A percentile compares a stretch with the other conserved stretches of the same genome.
Evolutionary conservation across 2,329 filamentous ascomycete genomes (phyloP).

Genomic region (Aspergillus alliaceus): DNA sequence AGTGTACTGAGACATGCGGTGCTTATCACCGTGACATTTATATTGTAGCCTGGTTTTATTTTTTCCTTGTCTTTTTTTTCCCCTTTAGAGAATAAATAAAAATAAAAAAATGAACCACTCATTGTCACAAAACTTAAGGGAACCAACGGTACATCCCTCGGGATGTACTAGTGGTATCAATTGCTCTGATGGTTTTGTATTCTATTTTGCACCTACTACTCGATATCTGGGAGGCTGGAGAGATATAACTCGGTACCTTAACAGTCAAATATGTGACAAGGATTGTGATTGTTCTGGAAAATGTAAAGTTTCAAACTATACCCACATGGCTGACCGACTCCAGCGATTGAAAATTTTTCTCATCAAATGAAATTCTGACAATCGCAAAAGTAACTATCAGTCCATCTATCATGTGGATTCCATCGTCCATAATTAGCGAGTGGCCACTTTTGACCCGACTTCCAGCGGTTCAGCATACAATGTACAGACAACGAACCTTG

Average conservation of each 20-base stretch:
- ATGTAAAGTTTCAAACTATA: conserved; percentile 1
- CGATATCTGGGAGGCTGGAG: too few relatives aligned
- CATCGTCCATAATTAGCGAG: neutral
- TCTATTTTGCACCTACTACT: neutral
- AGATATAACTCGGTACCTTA: too few relatives aligned
- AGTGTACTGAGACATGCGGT: neutral
- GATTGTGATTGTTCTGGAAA: conserved; percentile 2
- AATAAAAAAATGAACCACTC: too few relatives aligned
- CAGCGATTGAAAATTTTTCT: neutral
- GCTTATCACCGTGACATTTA: neutral
- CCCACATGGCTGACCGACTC: conserved; percentile 1
- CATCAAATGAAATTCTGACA: neutral
- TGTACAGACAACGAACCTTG: neutral
- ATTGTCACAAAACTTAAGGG: too few relatives aligned
- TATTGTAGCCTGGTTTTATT: neutral
- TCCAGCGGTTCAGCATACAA: neutral
- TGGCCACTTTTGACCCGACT: too few relatives aligned
- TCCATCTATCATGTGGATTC: neutral
- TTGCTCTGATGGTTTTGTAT: neutral
- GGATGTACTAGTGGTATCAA: neutral
- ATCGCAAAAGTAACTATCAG: neutral
- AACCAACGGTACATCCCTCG: neutral
- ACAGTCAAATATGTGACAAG: conserved; percentile 1
- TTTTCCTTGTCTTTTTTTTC: too few relatives aligned
- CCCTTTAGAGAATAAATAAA: too few relatives aligned